phyloP scores from a whole-genome alignment of 2,329 filamentous ascomycete genomes.

The Trichoderma harzianum region DNA sequence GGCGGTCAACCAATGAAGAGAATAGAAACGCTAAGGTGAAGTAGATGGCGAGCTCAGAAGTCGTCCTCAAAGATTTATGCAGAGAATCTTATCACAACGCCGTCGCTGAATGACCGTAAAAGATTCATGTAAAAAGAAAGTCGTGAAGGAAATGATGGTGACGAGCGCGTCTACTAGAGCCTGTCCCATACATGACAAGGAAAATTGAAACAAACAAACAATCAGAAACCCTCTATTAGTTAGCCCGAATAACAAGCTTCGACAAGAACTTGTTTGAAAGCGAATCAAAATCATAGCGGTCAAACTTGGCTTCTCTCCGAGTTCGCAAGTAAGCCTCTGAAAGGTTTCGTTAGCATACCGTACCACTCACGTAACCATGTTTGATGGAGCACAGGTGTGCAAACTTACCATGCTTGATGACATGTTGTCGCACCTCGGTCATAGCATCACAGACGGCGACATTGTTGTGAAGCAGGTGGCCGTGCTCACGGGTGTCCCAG shows the following conservation, averaged over 20 bases:
- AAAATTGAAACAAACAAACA: neutral
- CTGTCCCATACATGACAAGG: slow-evolving; percentile 16
- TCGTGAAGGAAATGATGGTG: slow-evolving; percentile 23
- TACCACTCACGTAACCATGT: neutral
- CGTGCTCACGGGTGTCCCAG: slow-evolving; percentile 90
- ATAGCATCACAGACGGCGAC: slow-evolving; percentile 88
- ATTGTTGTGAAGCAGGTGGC: slow-evolving; percentile 87
- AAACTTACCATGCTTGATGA: slow-evolving; percentile 84
- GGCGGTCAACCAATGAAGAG: slow-evolving; percentile 34
- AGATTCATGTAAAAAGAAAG: slow-evolving; percentile 33
- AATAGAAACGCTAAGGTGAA: slow-evolving; percentile 22
- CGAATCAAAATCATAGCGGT: slow-evolving; percentile 89
- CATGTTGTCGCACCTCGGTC: slow-evolving; percentile 91
- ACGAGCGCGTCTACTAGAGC: slow-evolving; percentile 15
- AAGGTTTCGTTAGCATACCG: slow-evolving; percentile 24
- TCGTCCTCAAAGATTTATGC: slow-evolving; percentile 31
- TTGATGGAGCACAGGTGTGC: neutral
- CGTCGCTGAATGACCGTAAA: slow-evolving; percentile 42
- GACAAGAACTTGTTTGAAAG: slow-evolving; percentile 97
- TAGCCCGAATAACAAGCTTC: slow-evolving; percentile 92
- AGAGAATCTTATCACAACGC: slow-evolving; percentile 41
- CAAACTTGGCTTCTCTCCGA: slow-evolving; percentile 77
- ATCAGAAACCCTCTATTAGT: slow-evolving; percentile 34
- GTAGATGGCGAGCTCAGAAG: slow-evolving; percentile 22
- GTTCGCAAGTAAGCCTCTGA: slow-evolving; percentile 82